Evolutionary conservation across 2,329 filamentous ascomycete species (phyloP), one percentile per base, ranked within the genome.

Genomic region (Salinomyces thailandicus): DNA sequence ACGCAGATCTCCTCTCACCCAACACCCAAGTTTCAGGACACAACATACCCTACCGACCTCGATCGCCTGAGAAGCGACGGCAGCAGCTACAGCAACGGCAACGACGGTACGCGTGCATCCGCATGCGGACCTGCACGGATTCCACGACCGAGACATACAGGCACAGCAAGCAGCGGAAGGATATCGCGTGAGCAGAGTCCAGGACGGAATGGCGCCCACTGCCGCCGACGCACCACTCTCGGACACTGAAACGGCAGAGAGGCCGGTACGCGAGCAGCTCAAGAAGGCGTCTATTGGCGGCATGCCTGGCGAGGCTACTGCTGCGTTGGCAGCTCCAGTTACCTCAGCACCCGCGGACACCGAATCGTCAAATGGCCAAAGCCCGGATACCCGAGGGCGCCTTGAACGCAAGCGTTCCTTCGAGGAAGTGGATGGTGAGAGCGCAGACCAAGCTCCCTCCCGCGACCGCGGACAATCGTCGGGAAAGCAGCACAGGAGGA

Each of bases 261-360:
- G 67, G 41, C 72, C 72, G 6, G 71, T 77, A 24, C 63, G 75
- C 39, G 69, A 77, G 53, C 73, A 76, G 57, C 60, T 79, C 36
- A 71, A 75, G 55, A 70, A 77, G 49, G 75, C 75, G 3, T 66
- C 70, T n/a, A 75, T 79, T 38, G 68, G 68, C 59, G 64, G 30
- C 45, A 52, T 11, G 28, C 43, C 14, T 8, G 31, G 20, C 9
- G 38, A 39, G 8, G 33, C 16, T 5, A 12, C 11, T n/a, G 17
- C 31, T 6, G 33, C n/a, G 17, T n/a, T 19, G 7, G 29, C 41
- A 3, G 29, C 26, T 11, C n/a, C n/a, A n/a, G n/a, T n/a, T n/a
- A n/a, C n/a, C n/a, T n/a, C n/a, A n/a, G n/a, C n/a, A n/a, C n/a
- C n/a, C n/a, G n/a, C n/a, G n/a, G n/a, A n/a, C n/a, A n/a, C n/a